These are phyloP conservation scores for Metschnikowia picachoensis DNA, from an alignment of 805 yeast genomes.

Conservation along the genomic window DNA sequence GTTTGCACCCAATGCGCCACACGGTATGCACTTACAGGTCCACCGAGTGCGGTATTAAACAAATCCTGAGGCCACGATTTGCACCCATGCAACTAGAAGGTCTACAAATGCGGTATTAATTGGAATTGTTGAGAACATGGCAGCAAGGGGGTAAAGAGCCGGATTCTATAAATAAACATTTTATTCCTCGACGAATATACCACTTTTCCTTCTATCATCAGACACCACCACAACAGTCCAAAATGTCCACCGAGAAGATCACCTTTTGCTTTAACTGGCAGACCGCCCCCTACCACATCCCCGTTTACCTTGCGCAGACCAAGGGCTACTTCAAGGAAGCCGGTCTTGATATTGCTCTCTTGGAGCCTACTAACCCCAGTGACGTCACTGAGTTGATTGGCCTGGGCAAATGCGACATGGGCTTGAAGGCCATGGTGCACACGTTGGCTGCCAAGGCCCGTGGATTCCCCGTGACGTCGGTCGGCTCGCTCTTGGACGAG, in stretches of 20 bases:
- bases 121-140: background rate
- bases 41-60: background rate
- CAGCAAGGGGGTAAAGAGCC: background rate
- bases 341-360: conserved; percentile 47
- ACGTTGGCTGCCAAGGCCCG: conserved; percentile 58
- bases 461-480: conserved; percentile 53
- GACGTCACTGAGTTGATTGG: conserved; percentile 58
- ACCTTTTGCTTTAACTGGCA: conserved; percentile 53
- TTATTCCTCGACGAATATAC: background rate
- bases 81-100: background rate
- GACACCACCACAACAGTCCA: background rate
- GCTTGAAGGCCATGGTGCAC: conserved; percentile 58
- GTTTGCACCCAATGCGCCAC: background rate
- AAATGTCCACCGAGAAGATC: conserved; percentile 36
- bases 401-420: conserved; percentile 55
- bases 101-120: background rate
- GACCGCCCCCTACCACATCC: conserved; percentile 54
- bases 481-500: conserved; percentile 52
- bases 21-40: background rate
- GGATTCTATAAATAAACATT: background rate
- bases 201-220: background rate
- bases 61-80: background rate
- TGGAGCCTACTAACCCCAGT: conserved; percentile 55
- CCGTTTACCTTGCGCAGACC: conserved; percentile 46
- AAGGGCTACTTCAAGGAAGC: conserved; percentile 49